Evolutionary conservation across 176 grass and related monocot genomes (phyloP).

Genomic region (Calamus simplicifolius): DNA sequence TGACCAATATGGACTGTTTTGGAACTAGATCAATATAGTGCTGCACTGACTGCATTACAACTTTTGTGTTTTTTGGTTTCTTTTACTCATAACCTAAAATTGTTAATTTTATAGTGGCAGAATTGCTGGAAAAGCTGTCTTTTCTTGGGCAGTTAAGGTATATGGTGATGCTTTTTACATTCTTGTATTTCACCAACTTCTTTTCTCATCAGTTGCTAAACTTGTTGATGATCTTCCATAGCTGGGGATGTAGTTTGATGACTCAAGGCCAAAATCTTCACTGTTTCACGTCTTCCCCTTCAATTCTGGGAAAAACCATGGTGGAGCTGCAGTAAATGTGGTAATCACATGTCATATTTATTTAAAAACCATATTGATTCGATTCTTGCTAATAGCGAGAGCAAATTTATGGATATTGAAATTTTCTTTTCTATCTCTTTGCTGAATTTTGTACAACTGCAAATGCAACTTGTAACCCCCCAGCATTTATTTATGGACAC

Average conservation of each 20-base stretch:
- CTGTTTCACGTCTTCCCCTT: conserved; percentile 82
- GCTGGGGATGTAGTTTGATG: conserved; percentile 70
- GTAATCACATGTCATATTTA: conserved; percentile 23
- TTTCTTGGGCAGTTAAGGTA: conserved; percentile 75
- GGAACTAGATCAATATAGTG: too few species aligned
- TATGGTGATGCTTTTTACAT: conserved; percentile 8
- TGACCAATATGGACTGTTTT: too few species aligned
- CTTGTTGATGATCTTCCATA: conserved; percentile 29
- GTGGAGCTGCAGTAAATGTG: conserved; percentile 53
- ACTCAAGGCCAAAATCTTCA: conserved; percentile 51
- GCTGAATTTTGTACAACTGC: background rate
- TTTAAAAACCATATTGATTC: background rate
- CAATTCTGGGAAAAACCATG: conserved; percentile 79
- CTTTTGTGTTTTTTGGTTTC: too few species aligned
- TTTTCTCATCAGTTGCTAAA: background rate
- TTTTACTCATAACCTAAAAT: too few species aligned
- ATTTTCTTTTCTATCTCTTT: background rate
- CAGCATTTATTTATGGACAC: too few species aligned
- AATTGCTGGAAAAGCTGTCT: conserved; percentile 77
- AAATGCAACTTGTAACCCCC: too few species aligned
- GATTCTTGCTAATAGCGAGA: too few species aligned
- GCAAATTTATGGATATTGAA: too few species aligned
- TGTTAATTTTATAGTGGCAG: conserved; percentile 24
- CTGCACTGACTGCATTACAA: too few species aligned
- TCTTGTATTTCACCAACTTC: conserved; percentile 12